phyloP scores from a whole-genome alignment of 2,329 filamentous ascomycete genomes.

The Raffaelea arxii region DNA sequence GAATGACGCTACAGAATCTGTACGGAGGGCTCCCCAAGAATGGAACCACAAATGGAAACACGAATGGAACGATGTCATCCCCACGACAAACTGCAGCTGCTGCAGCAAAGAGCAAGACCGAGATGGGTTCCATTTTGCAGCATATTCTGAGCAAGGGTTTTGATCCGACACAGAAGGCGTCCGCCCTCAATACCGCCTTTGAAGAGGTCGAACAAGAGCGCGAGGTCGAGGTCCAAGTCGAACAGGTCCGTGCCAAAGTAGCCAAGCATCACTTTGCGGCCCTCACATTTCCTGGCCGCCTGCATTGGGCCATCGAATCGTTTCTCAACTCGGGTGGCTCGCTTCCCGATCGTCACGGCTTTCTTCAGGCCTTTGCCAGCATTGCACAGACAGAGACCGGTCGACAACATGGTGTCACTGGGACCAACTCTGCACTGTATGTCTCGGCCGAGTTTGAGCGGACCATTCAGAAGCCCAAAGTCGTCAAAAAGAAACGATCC shows the following conservation, averaged over 20 bases:
- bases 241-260: slow-evolving; percentile 32
- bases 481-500: slow-evolving; percentile 18
- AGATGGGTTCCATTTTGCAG: not conserved
- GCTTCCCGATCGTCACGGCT: not conserved
- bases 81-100: slow-evolving; percentile 22
- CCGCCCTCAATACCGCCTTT: slow-evolving; percentile 30
- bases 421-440: slow-evolving; percentile 18
- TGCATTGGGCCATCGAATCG: not conserved
- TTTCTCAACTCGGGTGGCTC: slow-evolving; percentile 7
- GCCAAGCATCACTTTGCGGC: not conserved
- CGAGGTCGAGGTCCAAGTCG: slow-evolving; percentile 49
- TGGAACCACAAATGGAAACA: not conserved
- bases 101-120: slow-evolving; percentile 2
- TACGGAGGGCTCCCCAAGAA: slow-evolving; percentile 28
- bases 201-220: slow-evolving; percentile 52
- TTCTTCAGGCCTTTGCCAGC: not conserved
- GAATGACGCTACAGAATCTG: slow-evolving; percentile 46
- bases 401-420: not conserved
- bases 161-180: not conserved
- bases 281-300: slow-evolving; percentile 1
- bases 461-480: slow-evolving; percentile 26
- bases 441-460: slow-evolving; percentile 36
- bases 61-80: slow-evolving; percentile 14
- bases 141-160: not conserved
- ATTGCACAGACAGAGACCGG: slow-evolving; percentile 6